Base-by-base conservation (phyloP, 108 stramenopile species). In the Seminavis robusta region DNA sequence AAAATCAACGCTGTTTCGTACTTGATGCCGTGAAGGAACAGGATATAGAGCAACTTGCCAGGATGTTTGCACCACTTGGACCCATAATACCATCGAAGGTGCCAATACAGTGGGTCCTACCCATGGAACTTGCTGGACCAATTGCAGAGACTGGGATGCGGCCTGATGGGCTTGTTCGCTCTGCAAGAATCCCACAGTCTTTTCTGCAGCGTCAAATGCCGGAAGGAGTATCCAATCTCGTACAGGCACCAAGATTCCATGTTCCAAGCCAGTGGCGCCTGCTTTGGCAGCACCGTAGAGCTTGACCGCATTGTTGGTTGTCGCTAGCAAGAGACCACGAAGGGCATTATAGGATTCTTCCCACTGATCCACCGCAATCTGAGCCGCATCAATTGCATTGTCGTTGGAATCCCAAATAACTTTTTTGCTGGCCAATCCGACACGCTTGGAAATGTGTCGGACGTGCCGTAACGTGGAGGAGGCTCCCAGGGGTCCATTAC, bases 341-440 rank as follows among this genome's bases (percentile, higher is more conserved):
- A 77, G 15, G 6, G 50, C 63, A 36, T 61, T 61, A 63, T 85
- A 85, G 13, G 38, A 31, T 10, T 70, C 47, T 59, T 80, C 83
- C 75, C 76, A 85, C 23, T 69, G 68, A 65, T 85, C 83, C 0
- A 80, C 79, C 3, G 83, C 83, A 15, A 50, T 36, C 25, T 75
- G 67, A 20, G 83, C 83, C 6, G 73, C 83, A 19, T 74, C 69
- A 27, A 80, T 69, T 6, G 56, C 60, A 4, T 65, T 51, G 47
- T 80, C 83, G 45, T 80, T 85, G 16, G 79, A 77, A 50, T 85
- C 79, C 83, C 83, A 85, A 39, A 85, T 63, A 51, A 71, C 49
- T 60, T 68, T 38, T 43, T 80, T 80, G 52, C 70, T 80, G 30
- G 61, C 40, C 21, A 72, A 31, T 1, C 59, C 79, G 0, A 71